Evolutionary conservation across 805 yeast species (phyloP), one percentile per base, ranked within the genome.

Genomic region (Wickerhamiella cacticola): DNA sequence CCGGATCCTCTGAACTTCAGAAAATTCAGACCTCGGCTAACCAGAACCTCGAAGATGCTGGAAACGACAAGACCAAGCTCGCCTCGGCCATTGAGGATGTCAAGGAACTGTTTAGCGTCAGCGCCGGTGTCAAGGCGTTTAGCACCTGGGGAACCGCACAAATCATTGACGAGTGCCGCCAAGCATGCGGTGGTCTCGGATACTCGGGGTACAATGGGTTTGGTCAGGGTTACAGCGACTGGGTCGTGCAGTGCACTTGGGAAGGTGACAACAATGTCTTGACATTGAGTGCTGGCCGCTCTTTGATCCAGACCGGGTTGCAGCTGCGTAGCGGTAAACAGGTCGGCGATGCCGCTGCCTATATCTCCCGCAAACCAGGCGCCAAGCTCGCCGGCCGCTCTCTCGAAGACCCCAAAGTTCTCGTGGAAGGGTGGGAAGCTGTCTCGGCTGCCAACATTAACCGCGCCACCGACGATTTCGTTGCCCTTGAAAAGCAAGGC

Each of bases 241-340:
- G 94, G 85, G 95, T 83, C n/a, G 96, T 88, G 35, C 96, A 88
- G 68, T 87, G 95, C 66, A 88, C 96, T 16, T 88, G 96, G 96
- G 96, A 88, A 69, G 96, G 96, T 65, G 96, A 88, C 65, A 88
- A 88, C 69, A 87, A 79, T 59, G 81, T 88, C 39, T 71, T 88
- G 54, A 82, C 87, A 1, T 77, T 85, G 65, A 80, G 86, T 47
- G 76, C 86, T 50, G 96, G 95, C 50, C 79, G 89, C 63, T 77
- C 92, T 22, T 69, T 80, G 34, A 68, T 79, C 53, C 81, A 75
- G 63, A 65, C 68, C 50, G 70, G 71, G 22, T 60, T 67, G 45
- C 57, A 59, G 5, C 53, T 67, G 29, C 64, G 67, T 45, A 63
- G 67, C 48, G 75, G 74, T 49, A 68, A 71, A 57, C 57, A 55